A percentile compares a stretch with the other conserved stretches of the same genome.
Conservation (phyloP, 202 grass and related monocot genomes). For the Bolboschoenoplectus hybrid region DNA sequence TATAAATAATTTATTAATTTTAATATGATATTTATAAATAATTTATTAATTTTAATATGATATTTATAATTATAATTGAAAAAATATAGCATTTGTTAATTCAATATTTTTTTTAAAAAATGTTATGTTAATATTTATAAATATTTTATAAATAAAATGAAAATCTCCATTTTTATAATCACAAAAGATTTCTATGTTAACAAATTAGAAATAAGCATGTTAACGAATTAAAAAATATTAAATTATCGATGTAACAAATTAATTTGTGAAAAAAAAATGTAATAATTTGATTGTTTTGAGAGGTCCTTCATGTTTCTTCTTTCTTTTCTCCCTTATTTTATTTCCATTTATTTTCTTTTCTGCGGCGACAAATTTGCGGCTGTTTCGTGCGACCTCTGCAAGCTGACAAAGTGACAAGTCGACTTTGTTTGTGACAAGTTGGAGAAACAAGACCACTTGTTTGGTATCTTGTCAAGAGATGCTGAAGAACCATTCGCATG, state of each 20-base stretch:
- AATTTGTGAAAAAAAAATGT: too few species aligned
- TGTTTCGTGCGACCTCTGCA: constrained; percentile 4
- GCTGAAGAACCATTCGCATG: neutral
- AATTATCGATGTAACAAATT: neutral
- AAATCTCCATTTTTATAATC: too few species aligned
- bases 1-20: too few species aligned
- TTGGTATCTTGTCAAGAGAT: neutral
- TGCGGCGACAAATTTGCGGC: constrained; percentile 9
- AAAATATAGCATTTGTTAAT: neutral
- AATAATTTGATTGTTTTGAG: neutral
- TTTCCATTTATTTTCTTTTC: neutral
- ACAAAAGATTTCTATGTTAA: too few species aligned
- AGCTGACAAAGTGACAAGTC: neutral
- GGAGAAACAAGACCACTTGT: constrained; percentile 30
- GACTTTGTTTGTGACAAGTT: neutral
- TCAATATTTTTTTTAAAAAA: neutral
- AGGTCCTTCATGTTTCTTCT: neutral
- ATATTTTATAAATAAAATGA: too few species aligned
- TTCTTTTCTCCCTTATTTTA: neutral
- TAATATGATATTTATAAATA: too few species aligned
- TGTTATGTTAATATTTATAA: too few species aligned
- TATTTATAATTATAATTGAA: neutral
- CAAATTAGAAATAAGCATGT: neutral
- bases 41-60: too few species aligned
- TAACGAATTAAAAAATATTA: neutral